Percentiles rank a stretch among this genome's conserved stretches.
Conservation (phyloP, 352 stramenopile species). For the Phytophthora sansomeana region DNA sequence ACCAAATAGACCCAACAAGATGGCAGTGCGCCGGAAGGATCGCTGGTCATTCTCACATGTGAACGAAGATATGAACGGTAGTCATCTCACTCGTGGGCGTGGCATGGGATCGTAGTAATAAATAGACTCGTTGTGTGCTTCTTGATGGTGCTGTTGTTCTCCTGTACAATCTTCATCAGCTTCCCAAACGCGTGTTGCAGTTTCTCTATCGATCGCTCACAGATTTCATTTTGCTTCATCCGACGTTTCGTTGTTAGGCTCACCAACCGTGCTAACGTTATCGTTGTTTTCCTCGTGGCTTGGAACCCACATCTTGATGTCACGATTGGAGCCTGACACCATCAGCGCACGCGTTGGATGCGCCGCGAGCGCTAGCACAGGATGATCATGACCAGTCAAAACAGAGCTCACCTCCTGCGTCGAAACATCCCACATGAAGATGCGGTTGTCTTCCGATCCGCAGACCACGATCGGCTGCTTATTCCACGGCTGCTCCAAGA, state of each 20-base stretch:
- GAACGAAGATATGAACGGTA: background rate
- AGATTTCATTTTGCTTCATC: slow-evolving; percentile 3
- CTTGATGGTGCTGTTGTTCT: slow-evolving; percentile 10
- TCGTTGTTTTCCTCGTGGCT: slow-evolving; percentile 9
- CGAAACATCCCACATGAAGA: slow-evolving; percentile 94
- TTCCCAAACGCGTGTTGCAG: background rate
- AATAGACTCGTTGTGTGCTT: slow-evolving; percentile 59
- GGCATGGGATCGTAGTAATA: slow-evolving; percentile 46
- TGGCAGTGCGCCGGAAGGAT: slow-evolving; percentile 30
- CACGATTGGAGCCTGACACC: slow-evolving; percentile 84
- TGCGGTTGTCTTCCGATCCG: slow-evolving; percentile 92
- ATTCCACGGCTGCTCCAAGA: slow-evolving; percentile 63
- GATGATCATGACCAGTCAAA: slow-evolving; percentile 76
- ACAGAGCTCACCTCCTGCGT: slow-evolving; percentile 66
- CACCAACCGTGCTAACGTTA: slow-evolving; percentile 9
- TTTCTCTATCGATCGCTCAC: background rate
- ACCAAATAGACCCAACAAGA: slow-evolving; percentile 36
- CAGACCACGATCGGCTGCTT: slow-evolving; percentile 75
- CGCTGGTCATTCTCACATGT: slow-evolving; percentile 24
- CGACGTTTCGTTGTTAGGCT: slow-evolving; percentile 11
- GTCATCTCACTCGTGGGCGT: slow-evolving; percentile 1
- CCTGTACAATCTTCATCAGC: slow-evolving; percentile 8
- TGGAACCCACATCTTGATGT: slow-evolving; percentile 58
- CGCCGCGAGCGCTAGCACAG: slow-evolving; percentile 89
- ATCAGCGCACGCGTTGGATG: slow-evolving; percentile 70